These are phyloP conservation scores for Abrus pulchellus DNA, from an alignment of 306 rosid species.

Conservation along the genomic window DNA sequence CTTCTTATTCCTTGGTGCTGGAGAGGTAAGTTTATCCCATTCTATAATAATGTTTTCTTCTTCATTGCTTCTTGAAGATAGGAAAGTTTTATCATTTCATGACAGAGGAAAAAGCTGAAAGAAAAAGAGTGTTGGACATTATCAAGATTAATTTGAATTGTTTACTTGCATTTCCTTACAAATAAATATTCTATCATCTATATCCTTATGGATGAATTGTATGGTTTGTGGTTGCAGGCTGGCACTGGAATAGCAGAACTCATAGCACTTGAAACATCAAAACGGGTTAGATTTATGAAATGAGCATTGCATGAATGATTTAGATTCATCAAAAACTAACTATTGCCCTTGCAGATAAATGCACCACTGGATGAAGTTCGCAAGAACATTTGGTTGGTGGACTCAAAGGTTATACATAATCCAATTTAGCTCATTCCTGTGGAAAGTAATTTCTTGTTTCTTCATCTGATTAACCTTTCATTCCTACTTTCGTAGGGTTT, in stretches of 20 bases:
- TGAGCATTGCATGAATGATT: constrained; percentile 30
- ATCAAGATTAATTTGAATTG: constrained; percentile 10
- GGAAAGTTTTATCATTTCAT: constrained; percentile 28
- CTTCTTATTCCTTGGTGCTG: constrained; percentile 95
- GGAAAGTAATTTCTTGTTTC: constrained; percentile 29
- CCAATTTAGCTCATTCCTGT: constrained; percentile 16
- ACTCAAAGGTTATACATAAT: constrained; percentile 77
- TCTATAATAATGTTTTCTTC: constrained; percentile 14
- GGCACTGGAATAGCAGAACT: constrained; percentile 99
- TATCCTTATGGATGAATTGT: constrained; percentile 45
- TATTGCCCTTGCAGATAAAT: constrained; percentile 72
- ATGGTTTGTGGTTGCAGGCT: constrained; percentile 76
- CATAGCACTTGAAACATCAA: constrained; percentile 94
- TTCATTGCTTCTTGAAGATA: constrained; percentile 1
- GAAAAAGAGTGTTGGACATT: not conserved
- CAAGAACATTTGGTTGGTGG: constrained; percentile 88
- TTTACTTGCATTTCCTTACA: constrained; percentile 11
- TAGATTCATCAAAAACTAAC: constrained; percentile 38
- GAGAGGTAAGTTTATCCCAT: constrained; percentile 71
- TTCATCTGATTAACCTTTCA: constrained; percentile 40
- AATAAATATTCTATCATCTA: not conserved
- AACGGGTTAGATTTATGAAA: constrained; percentile 63
- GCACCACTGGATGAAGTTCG: constrained; percentile 81
- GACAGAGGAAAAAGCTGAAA: not conserved
- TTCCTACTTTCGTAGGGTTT: constrained; percentile 70